A percentile compares a stretch with the other conserved stretches of the same genome.
phyloP scores from a whole-genome alignment of 208 protist genomes.

The Spongospora subterranea region DNA sequence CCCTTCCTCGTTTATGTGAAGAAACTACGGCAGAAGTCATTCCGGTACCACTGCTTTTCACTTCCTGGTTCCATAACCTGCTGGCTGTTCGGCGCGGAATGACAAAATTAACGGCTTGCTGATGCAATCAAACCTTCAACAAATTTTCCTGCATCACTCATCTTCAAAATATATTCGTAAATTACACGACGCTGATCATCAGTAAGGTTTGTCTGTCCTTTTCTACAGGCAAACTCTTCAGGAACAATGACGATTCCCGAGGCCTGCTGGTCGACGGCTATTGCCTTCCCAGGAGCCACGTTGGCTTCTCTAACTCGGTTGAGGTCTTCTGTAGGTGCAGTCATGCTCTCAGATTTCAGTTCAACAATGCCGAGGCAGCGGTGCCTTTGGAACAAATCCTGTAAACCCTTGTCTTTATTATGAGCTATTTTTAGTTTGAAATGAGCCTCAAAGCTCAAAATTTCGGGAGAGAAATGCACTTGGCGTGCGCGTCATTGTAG shows the following conservation, averaged over 20 bases:
- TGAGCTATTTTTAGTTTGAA: no score
- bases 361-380: background rate
- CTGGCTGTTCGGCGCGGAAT: background rate
- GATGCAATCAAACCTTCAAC: background rate
- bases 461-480: no score
- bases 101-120: background rate
- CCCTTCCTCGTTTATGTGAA: background rate
- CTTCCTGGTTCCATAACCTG: background rate
- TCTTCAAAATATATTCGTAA: background rate
- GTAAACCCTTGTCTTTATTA: no score
- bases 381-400: background rate
- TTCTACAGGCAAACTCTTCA: background rate
- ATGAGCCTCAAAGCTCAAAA: no score
- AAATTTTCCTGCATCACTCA: constrained; percentile 1
- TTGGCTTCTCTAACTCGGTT: background rate
- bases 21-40: background rate
- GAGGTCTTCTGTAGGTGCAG: background rate
- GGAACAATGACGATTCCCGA: background rate
- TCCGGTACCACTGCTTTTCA: background rate
- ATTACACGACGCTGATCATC: background rate
- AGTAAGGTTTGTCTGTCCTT: background rate
- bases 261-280: background rate
- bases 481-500: no score
- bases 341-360: background rate
- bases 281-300: background rate